These are phyloP conservation scores for Fusarium heterosporum DNA, from an alignment of 2,329 filamentous ascomycete species.

Conservation along the genomic window DNA sequence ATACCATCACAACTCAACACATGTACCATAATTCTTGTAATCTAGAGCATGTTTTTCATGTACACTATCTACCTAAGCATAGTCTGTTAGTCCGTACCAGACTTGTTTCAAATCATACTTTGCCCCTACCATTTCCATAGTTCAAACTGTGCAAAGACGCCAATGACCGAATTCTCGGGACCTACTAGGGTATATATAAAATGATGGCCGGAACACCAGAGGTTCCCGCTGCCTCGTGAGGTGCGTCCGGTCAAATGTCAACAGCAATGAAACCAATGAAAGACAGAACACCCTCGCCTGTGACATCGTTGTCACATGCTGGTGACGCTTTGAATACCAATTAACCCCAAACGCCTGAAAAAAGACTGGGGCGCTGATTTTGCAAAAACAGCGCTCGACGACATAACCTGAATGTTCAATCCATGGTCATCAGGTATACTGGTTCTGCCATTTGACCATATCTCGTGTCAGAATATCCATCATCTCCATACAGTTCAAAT, in stretches of 20 bases:
- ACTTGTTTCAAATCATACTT: constrained; percentile 12
- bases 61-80: constrained; percentile 36
- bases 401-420: not conserved
- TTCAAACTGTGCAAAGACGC: constrained; percentile 29
- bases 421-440: constrained; percentile 62
- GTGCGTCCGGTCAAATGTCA: constrained; percentile 19
- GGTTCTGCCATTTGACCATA: constrained; percentile 86
- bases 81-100: constrained; percentile 27
- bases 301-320: constrained; percentile 39
- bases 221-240: constrained; percentile 4
- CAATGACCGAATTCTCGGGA: constrained; percentile 21
- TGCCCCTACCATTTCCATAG: constrained; percentile 20
- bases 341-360: constrained; percentile 40
- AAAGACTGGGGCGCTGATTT: constrained; percentile 11
- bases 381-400: not conserved
- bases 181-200: constrained; percentile 37
- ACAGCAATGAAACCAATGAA: constrained; percentile 23
- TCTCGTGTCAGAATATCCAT: constrained; percentile 87
- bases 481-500: constrained; percentile 85
- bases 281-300: constrained; percentile 27
- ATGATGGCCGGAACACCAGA: constrained; percentile 26
- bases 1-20: constrained; percentile 27
- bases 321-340: constrained; percentile 43
- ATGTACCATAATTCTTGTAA: constrained; percentile 27
- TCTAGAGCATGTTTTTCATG: constrained; percentile 28